Conservation (phyloP, 345 rosid genomes). For the Streptanthus diversifolius region DNA sequence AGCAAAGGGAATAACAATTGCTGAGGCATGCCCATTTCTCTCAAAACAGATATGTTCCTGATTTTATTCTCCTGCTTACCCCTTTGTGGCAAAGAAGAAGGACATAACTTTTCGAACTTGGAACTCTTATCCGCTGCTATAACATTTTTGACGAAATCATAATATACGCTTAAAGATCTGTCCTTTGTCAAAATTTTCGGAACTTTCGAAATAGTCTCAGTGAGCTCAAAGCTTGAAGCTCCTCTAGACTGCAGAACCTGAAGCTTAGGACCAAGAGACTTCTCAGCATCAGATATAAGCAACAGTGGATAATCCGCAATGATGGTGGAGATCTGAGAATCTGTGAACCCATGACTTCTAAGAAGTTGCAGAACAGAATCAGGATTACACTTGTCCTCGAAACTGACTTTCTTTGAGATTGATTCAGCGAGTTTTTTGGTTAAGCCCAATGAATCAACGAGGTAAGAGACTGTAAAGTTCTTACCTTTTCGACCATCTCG, state of each 20-base stretch:
- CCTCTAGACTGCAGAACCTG: not conserved
- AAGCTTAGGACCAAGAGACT: slow-evolving; percentile 4
- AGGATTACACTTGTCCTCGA: not conserved
- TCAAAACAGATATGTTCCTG: slow-evolving; percentile 8
- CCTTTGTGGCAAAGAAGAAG: not conserved
- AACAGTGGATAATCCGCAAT: not conserved
- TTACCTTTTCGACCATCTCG: not conserved
- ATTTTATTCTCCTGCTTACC: not conserved
- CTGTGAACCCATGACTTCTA: not conserved
- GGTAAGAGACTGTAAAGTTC: slow-evolving; percentile 8
- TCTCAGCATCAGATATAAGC: not conserved
- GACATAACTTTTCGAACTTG: not conserved
- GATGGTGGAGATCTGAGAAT: not conserved
- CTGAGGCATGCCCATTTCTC: slow-evolving; percentile 24
- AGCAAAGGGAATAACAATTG: not conserved
- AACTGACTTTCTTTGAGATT: not conserved
- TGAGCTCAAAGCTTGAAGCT: not conserved
- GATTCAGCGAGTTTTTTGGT: not conserved
- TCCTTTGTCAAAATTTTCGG: not conserved
- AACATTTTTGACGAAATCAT: not conserved
- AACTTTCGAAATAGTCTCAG: not conserved
- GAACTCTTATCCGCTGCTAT: not conserved
- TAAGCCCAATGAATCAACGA: not conserved
- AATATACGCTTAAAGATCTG: not conserved
- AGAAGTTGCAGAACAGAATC: not conserved